Base-by-base conservation (phyloP, 441 rosid species). In the Aleurites moluccanus region DNA sequence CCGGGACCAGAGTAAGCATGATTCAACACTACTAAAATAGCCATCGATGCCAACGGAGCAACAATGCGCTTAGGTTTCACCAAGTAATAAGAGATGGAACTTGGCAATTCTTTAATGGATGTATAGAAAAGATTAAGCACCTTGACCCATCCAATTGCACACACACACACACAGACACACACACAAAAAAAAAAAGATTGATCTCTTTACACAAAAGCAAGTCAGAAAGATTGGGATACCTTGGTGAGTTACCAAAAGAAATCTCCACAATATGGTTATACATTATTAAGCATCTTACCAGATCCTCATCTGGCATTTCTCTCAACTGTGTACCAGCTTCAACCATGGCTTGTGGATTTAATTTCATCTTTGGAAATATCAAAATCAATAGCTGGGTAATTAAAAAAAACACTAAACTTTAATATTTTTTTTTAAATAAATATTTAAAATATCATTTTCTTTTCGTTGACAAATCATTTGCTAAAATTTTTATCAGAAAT, bases 191-290 rank as follows among this genome's bases (percentile, higher is more conserved):
- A n/a, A n/a, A n/a, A n/a, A 27, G 25, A 72, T 38, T 2, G 21
- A 44, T 27, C n/a, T 15, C 53, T 40, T 3, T 23, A 30, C 30
- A 6, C 33, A 74, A 27, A 38, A 65, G 18, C 1, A 53, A 21
- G 13, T 33, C 16, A 40, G 56, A 55, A 8, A 74, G 70, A 27
- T 40, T 65, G 1, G 40, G 71, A 74, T 55, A 74, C 30, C 6
- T 57, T 10, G 60, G 60, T 10, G 77, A 67, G 23, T 23, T 13
- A n/a, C 11, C 50, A n/a, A 16, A 30, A 28, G 53, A 14, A 8
- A 74, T 74, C 27, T 47, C 15, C 7, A 25, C 1, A 13, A 67
- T 49, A 2, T 13, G 6, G n/a, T 66, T 45, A 28, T 11, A 0
- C 4, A 14, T 25, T 47, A 66, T 25, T 25, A 56, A 66, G 14